Conservation (phyloP, 805 yeast species). For the Sugiyamaella americana region DNA sequence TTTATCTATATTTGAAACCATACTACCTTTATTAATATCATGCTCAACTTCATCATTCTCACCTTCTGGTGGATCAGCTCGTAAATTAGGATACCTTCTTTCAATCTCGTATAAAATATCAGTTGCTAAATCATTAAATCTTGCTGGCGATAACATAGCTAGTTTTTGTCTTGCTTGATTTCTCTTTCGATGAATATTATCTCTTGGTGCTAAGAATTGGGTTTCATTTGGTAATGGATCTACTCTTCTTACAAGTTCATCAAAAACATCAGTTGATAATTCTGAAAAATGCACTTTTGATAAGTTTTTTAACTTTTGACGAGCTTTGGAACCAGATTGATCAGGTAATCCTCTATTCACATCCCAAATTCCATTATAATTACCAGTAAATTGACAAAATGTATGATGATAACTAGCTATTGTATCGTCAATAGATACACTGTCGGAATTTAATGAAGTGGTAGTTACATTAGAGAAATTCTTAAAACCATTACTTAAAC, state of each 20-base stretch:
- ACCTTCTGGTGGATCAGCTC: not conserved
- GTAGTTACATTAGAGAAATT: not conserved
- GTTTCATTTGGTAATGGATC: slow-evolving; percentile 31
- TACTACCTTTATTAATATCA: no score
- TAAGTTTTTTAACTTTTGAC: slow-evolving; percentile 76
- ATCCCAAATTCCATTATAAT: slow-evolving; percentile 1
- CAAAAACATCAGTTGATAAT: slow-evolving; percentile 89
- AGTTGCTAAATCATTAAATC: slow-evolving; percentile 85
- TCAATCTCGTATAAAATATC: slow-evolving; percentile 86
- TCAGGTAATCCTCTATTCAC: not conserved
- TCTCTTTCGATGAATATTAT: slow-evolving; percentile 81
- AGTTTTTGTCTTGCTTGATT: slow-evolving; percentile 93
- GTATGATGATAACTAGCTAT: slow-evolving; percentile 12
- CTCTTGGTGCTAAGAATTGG: slow-evolving; percentile 56
- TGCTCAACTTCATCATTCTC: not conserved
- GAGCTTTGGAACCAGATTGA: slow-evolving; percentile 46
- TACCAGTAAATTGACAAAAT: slow-evolving; percentile 17
- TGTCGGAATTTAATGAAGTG: slow-evolving; percentile 5
- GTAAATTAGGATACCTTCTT: slow-evolving; percentile 54
- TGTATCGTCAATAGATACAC: slow-evolving; percentile 10
- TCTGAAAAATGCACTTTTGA: slow-evolving; percentile 79
- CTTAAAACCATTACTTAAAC: no score
- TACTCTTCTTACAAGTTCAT: slow-evolving; percentile 78
- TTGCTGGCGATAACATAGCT: slow-evolving; percentile 68
- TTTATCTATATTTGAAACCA: no score